phyloP scores from a whole-genome alignment of 371 early-diverging fungal species.

The Mortierella sp. region DNA sequence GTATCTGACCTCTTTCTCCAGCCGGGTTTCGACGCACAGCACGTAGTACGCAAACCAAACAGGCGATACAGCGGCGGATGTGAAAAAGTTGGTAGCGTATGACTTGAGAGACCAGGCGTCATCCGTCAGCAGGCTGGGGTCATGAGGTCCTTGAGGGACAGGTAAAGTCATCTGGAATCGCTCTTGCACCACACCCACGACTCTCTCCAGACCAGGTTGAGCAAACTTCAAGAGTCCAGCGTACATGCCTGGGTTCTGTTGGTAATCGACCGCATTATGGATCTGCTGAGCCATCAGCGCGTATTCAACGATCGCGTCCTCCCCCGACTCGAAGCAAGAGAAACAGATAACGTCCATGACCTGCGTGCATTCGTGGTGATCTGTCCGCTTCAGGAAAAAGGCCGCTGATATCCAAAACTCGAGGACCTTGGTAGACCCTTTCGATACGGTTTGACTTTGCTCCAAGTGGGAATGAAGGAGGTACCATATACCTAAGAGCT shows the following conservation, averaged over 20 bases:
- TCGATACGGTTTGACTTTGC: neutral
- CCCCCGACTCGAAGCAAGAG: slow-evolving; percentile 23
- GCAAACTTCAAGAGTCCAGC: slow-evolving; percentile 47
- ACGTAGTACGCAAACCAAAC: slow-evolving; percentile 72
- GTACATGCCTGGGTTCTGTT: slow-evolving; percentile 37
- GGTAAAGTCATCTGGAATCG: slow-evolving; percentile 59
- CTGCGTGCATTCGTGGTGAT: slow-evolving; percentile 35
- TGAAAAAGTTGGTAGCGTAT: slow-evolving; percentile 57
- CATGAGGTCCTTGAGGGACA: slow-evolving; percentile 54
- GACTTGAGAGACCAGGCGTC: slow-evolving; percentile 66
- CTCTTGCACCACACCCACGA: slow-evolving; percentile 41
- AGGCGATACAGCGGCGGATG: slow-evolving; percentile 58
- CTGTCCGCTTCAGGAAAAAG: slow-evolving; percentile 48
- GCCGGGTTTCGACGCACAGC: slow-evolving; percentile 61
- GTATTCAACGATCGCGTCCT: slow-evolving; percentile 29
- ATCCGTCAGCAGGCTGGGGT: slow-evolving; percentile 61
- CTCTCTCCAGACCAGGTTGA: slow-evolving; percentile 38
- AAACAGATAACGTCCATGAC: slow-evolving; percentile 37
- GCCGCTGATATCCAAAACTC: slow-evolving; percentile 42
- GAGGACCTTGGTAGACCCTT: slow-evolving; percentile 6
- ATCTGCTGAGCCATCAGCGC: slow-evolving; percentile 43
- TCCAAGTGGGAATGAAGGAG: slow-evolving; percentile 20
- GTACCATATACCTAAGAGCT: slow-evolving; percentile 20
- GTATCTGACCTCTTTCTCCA: slow-evolving; percentile 59
- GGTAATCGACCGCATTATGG: slow-evolving; percentile 29